These are phyloP conservation scores for Exserohilum rostratum DNA, from an alignment of 2,329 filamentous ascomycete genomes.

Conservation along the genomic window DNA sequence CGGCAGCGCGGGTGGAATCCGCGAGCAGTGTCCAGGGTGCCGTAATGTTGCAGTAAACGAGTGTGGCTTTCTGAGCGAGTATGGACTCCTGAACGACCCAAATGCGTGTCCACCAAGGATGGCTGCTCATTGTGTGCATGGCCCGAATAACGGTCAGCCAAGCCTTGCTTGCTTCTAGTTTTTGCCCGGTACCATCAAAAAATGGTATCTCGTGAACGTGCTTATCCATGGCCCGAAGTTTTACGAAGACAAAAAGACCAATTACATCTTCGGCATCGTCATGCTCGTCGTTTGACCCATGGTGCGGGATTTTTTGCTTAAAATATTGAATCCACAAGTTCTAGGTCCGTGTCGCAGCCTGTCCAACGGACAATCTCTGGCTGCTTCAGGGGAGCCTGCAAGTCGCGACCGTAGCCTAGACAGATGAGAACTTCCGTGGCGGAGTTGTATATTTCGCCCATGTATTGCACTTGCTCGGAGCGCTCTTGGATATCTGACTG, in stretches of 20 bases:
- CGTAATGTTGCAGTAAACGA: slow-evolving; percentile 10
- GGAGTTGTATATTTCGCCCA: slow-evolving; percentile 16
- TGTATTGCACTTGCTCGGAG: slow-evolving; percentile 11
- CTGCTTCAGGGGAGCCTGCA: not conserved
- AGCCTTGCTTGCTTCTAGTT: not conserved
- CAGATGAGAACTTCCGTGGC: slow-evolving; percentile 3
- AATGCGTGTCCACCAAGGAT: slow-evolving; percentile 17
- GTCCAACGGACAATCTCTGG: not conserved
- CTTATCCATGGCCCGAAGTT: not conserved
- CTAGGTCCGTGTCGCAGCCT: not conserved
- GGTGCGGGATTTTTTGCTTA: not conserved
- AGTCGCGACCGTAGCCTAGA: slow-evolving; percentile 1
- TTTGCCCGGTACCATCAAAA: not conserved
- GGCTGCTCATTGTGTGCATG: not conserved
- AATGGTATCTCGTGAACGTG: slow-evolving; percentile 3
- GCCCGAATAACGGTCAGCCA: slow-evolving; percentile 2
- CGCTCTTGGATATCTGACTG: slow-evolving; percentile 14
- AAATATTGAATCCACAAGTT: not conserved
- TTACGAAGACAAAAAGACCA: slow-evolving; percentile 3
- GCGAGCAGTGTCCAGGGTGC: slow-evolving; percentile 18
- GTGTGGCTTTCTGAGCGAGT: slow-evolving; percentile 14
- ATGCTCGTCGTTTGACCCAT: not conserved
- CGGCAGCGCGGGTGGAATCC: not conserved
- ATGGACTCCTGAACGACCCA: slow-evolving; percentile 24
- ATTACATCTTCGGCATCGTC: slow-evolving; percentile 1